A percentile compares a stretch with the other conserved stretches of the same genome.
Conservation (phyloP, 495 filamentous ascomycete genomes). For the Astrothelium macrocarpum region DNA sequence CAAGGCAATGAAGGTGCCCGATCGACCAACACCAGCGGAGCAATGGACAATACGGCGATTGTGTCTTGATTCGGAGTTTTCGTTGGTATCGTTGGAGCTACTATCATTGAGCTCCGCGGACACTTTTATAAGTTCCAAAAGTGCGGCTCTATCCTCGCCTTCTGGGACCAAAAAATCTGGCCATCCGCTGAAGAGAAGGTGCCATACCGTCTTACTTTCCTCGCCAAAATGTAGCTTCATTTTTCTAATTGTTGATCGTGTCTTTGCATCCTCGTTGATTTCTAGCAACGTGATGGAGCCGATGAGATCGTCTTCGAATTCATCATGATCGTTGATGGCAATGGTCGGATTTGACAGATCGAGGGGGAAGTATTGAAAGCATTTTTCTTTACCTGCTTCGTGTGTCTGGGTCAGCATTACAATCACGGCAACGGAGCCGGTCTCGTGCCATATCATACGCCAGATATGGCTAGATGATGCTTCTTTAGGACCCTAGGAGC, state of each 20-base stretch:
- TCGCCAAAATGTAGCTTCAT: constrained; percentile 46
- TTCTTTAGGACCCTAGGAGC: constrained; percentile 64
- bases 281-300: constrained; percentile 42
- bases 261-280: constrained; percentile 37
- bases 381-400: constrained; percentile 77
- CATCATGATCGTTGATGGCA: constrained; percentile 48
- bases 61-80: constrained; percentile 15
- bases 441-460: constrained; percentile 93
- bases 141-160: constrained; percentile 63
- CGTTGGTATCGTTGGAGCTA: neutral
- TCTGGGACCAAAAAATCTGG: constrained; percentile 87
- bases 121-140: constrained; percentile 68
- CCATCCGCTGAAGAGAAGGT: constrained; percentile 88
- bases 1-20: constrained; percentile 89
- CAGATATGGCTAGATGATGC: constrained; percentile 68
- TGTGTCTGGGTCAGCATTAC: constrained; percentile 93
- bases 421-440: constrained; percentile 67
- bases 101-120: constrained; percentile 57
- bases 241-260: constrained; percentile 47
- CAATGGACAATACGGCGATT: constrained; percentile 90
- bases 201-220: constrained; percentile 66
- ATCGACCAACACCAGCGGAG: constrained; percentile 87
- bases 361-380: constrained; percentile 79
- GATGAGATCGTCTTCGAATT: constrained; percentile 53
- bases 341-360: constrained; percentile 41